phyloP scores from a whole-genome alignment of 495 filamentous ascomycete genomes.

The Penicillium samsonianum region DNA sequence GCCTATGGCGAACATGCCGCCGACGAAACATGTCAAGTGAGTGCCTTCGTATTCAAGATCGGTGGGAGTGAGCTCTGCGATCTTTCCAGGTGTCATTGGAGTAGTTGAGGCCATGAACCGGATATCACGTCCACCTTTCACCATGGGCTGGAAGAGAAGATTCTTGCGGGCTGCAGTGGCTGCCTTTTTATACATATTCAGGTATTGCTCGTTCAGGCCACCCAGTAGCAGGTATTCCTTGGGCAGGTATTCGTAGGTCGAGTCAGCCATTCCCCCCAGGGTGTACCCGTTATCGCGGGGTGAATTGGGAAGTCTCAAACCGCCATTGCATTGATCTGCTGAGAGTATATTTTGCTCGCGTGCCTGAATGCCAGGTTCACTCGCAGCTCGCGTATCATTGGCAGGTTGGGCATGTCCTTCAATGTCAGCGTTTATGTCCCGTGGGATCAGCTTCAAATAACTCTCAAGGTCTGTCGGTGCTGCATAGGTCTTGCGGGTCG shows the following conservation, averaged over 20 bases:
- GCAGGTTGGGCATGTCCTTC: conserved; percentile 31
- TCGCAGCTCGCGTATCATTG: conserved; percentile 17
- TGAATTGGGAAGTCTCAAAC: conserved; percentile 28
- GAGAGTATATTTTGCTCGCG: neutral
- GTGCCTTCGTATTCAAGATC: conserved; percentile 60
- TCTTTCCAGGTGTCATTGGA: conserved; percentile 31
- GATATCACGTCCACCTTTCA: conserved; percentile 68
- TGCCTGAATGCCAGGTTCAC: neutral
- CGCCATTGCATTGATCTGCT: conserved; percentile 31
- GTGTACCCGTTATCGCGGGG: conserved; percentile 53
- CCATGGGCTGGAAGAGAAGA: conserved; percentile 85
- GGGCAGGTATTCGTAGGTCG: conserved; percentile 92
- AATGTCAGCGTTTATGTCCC: conserved; percentile 22
- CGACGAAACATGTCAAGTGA: conserved; percentile 87
- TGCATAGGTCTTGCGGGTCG: conserved; percentile 20
- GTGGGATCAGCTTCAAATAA: conserved; percentile 27
- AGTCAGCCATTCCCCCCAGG: conserved; percentile 85
- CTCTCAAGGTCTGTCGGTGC: conserved; percentile 32
- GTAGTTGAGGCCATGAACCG: conserved; percentile 68
- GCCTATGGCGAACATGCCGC: conserved; percentile 91
- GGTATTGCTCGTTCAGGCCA: conserved; percentile 78
- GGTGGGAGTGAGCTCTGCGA: conserved; percentile 12
- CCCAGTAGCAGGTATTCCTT: conserved; percentile 79
- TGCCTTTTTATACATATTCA: conserved; percentile 73
- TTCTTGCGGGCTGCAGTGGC: conserved; percentile 69